Percentiles rank a stretch among this genome's conserved stretches.
phyloP scores from a whole-genome alignment of 805 yeast species.

The Schizosaccharomyces cryophilus region DNA sequence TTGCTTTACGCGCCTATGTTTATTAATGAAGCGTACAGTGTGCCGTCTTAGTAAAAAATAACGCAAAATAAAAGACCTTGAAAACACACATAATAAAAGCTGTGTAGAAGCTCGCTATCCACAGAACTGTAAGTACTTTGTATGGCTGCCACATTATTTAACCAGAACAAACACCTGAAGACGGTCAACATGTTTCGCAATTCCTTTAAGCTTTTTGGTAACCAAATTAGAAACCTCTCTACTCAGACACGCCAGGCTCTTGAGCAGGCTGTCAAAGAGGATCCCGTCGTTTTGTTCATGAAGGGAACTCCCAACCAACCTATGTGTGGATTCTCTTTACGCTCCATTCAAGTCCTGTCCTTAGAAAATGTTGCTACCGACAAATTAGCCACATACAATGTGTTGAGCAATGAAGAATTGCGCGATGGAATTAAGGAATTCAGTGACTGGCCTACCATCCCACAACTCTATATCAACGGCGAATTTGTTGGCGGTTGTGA shows the following conservation, averaged over 20 bases:
- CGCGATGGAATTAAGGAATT: constrained; percentile 90
- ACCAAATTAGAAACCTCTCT: background rate
- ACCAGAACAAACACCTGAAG: too few species aligned
- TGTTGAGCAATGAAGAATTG: constrained; percentile 77
- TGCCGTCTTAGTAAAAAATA: too few species aligned
- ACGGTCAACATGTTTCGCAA: too few species aligned
- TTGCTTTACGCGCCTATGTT: too few species aligned
- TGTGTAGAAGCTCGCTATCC: too few species aligned
- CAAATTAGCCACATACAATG: constrained; percentile 92
- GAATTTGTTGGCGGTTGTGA: constrained; percentile 97
- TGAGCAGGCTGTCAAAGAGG: constrained; percentile 4
- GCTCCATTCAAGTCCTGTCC: constrained; percentile 78
- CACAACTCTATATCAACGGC: constrained; percentile 63
- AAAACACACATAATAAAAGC: too few species aligned
- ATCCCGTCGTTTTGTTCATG: constrained; percentile 86
- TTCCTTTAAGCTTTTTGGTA: too few species aligned
- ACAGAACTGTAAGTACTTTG: too few species aligned
- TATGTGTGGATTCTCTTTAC: constrained; percentile 90
- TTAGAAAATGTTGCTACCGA: constrained; percentile 92
- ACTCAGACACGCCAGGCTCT: background rate
- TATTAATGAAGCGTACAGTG: too few species aligned
- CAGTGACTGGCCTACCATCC: constrained; percentile 95
- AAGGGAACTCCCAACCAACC: constrained; percentile 97
- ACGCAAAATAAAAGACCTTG: too few species aligned
- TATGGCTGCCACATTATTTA: too few species aligned